phyloP scores from a whole-genome alignment of 2,329 filamentous ascomycete species.

The Samsoniella hepiali region DNA sequence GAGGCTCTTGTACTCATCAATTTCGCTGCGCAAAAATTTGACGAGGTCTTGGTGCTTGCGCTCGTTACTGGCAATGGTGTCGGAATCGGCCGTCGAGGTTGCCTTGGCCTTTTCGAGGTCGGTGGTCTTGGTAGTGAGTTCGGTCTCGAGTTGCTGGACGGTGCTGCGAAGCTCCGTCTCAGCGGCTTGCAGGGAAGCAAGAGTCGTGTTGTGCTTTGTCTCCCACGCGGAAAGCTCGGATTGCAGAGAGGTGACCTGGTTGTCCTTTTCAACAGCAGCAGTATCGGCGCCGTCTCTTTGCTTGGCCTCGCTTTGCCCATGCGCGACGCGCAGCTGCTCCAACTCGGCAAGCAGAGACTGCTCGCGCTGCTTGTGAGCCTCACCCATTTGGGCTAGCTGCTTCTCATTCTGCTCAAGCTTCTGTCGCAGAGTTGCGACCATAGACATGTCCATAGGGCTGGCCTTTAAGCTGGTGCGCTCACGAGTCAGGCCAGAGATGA shows the following conservation, averaged over 20 bases:
- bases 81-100: constrained; percentile 37
- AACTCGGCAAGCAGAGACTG: constrained; percentile 71
- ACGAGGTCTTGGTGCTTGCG: constrained; percentile 59
- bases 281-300: constrained; percentile 30
- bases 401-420: constrained; percentile 85
- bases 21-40: constrained; percentile 64
- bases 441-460: constrained; percentile 84
- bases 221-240: constrained; percentile 73
- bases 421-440: constrained; percentile 81
- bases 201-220: constrained; percentile 65
- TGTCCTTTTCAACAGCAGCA: constrained; percentile 25
- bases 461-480: constrained; percentile 86
- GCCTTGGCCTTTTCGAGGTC: constrained; percentile 45
- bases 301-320: constrained; percentile 35
- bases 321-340: constrained; percentile 58
- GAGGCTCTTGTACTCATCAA: constrained; percentile 75
- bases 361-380: constrained; percentile 70
- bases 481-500: constrained; percentile 89
- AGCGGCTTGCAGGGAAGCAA: constrained; percentile 67
- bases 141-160: constrained; percentile 67
- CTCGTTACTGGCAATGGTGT: constrained; percentile 45
- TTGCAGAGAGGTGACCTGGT: constrained; percentile 62
- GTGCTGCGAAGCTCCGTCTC: constrained; percentile 71
- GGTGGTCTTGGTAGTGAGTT: constrained; percentile 52
- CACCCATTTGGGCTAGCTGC: constrained; percentile 70